phyloP scores from a whole-genome alignment of 139 green algal species.

The Raphidocelis subcapitata region DNA sequence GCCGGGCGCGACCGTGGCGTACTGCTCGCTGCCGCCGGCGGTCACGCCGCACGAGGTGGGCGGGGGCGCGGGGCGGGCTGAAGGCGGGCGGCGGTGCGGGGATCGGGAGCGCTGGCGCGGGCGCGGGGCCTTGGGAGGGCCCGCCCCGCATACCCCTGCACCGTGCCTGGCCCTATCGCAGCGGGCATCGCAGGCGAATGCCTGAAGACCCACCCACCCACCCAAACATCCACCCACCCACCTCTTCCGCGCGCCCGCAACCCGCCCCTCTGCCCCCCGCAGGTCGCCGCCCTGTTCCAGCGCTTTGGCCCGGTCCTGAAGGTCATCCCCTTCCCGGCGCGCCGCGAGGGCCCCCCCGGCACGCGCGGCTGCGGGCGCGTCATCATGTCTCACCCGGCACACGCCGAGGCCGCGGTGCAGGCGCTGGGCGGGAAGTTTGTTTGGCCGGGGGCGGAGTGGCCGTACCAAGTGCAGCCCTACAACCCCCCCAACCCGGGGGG shows the following conservation, averaged over 20 bases:
- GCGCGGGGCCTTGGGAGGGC: too few species aligned
- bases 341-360: constrained; percentile 11
- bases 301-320: constrained; percentile 26
- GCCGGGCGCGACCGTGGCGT: constrained; percentile 18
- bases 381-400: constrained; percentile 8
- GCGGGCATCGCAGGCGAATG: too few species aligned
- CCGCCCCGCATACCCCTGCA: too few species aligned
- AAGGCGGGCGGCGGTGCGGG: too few species aligned
- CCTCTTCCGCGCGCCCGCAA: too few species aligned
- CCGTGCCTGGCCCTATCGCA: too few species aligned
- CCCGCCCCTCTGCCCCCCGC: too few species aligned
- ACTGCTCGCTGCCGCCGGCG: constrained; percentile 10
- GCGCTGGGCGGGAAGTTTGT: constrained; percentile 16
- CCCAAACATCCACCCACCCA: too few species aligned
- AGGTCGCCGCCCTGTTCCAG: constrained; percentile 7
- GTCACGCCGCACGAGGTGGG: constrained; percentile 19
- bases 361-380: constrained; percentile 22
- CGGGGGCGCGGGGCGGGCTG: too few species aligned
- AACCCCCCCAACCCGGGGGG: not conserved
- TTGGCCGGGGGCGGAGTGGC: constrained; percentile 16
- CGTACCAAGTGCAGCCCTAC: constrained; percentile 21
- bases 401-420: not conserved
- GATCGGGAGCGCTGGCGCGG: too few species aligned
- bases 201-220: too few species aligned
- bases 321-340: constrained; percentile 26